These are phyloP conservation scores for Lachnellula subtilissima DNA, from an alignment of 2,329 filamentous ascomycete genomes.

Conservation along the genomic window DNA sequence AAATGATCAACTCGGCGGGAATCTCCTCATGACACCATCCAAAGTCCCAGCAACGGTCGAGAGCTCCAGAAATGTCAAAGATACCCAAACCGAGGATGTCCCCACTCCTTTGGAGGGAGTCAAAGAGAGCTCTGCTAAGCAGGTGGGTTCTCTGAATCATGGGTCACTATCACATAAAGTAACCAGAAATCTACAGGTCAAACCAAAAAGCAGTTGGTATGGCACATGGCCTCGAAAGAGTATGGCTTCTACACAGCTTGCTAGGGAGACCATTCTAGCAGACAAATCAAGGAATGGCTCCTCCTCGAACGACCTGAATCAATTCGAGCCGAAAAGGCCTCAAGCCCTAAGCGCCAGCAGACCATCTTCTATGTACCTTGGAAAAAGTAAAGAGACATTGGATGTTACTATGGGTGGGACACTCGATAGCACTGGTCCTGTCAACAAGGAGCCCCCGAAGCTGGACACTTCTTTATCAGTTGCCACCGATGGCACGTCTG, in stretches of 20 bases:
- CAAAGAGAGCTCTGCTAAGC: conserved; percentile 10
- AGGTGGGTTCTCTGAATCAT: conserved; percentile 6
- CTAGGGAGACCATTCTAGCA: conserved; percentile 56
- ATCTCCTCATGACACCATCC: neutral
- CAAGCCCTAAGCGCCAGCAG: conserved; percentile 15
- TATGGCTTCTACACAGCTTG: conserved; percentile 54
- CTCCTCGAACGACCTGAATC: conserved; percentile 24
- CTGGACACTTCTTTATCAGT: neutral
- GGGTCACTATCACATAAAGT: neutral
- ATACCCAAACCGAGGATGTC: conserved; percentile 8
- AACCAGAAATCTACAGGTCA: conserved; percentile 17
- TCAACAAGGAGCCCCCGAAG: neutral
- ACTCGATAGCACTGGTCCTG: conserved; percentile 4
- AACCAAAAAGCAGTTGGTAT: conserved; percentile 50
- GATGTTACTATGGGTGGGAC: conserved; percentile 28
- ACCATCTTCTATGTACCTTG: conserved; percentile 30
- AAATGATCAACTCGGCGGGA: neutral
- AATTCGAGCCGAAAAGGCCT: conserved; percentile 25
- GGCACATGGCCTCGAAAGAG: conserved; percentile 58
- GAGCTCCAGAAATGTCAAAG: conserved; percentile 2
- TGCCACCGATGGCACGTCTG: neutral
- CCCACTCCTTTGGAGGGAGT: conserved; percentile 9
- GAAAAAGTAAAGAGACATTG: conserved; percentile 32
- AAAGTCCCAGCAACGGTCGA: neutral
- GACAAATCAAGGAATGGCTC: conserved; percentile 32